Evolutionary conservation across 2,329 filamentous ascomycete species (phyloP), one percentile per base, ranked within the genome.

Genomic region (Aquanectria penicillioides): DNA sequence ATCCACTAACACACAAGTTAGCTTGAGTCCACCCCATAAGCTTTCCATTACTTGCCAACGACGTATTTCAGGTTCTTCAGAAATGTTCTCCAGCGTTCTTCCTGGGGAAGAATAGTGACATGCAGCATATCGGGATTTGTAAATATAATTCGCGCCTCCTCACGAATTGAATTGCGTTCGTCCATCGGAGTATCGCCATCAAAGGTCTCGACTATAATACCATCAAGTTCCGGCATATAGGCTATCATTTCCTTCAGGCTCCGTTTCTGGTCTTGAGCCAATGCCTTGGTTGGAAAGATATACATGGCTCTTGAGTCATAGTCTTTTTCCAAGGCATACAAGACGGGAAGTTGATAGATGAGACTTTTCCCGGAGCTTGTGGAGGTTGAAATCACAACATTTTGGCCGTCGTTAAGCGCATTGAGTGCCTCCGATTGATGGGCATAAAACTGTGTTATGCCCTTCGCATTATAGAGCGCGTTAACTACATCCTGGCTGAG

Each of bases 71-170:
- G 78, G 65, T 97, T 93, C 73, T 92, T 87, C n/a, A 99, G 75
- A 66, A 97, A 98, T 0, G 85, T 86, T 41, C 94, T 85, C 95
- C 95, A 99, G 25, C 86, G 85, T 62, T 93, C 90, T 77, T 99
- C 95, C 70, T 97, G 92, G 0, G 95, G 94, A 4, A 99, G 77
- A 22, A 99, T 96, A 0, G 93, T 96, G 28, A 97, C 87, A 67
- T 99, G 95, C 29, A 99, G 83, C 94, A 98, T 99, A 70, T 99
- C 95, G 0, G 95, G 95, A 68, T 99, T 99, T 0, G 95, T 99
- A 71, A 99, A 97, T 47, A 99, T 94, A 62, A 98, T 93, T 20
- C 93, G 86, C 1, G 91, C 95, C 75, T 96, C 89, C 33, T 98
- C 94, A 6, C 94, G 87, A 62, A 99, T 94, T 23, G 81, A 72